A percentile compares a stretch with the other conserved stretches of the same genome.
Evolutionary conservation across 1,139 yeast genomes (phyloP).

Genomic region (Yamadazyma buinensis): DNA sequence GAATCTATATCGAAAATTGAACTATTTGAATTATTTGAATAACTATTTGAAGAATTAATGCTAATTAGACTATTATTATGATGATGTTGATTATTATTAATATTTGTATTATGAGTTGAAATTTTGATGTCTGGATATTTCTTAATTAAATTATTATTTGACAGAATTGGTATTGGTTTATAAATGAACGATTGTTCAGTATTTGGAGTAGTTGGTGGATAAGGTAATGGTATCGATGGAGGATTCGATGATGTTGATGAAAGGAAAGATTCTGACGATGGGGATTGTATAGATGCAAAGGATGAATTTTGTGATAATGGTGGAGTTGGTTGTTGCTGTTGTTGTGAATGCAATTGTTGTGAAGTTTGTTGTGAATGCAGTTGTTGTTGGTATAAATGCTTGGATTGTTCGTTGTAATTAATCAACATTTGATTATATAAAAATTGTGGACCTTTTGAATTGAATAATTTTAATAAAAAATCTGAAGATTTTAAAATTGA

Average conservation of each 20-base stretch:
- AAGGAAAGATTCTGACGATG: no score
- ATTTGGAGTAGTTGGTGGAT: slow-evolving; percentile 1
- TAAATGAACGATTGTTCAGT: slow-evolving; percentile 12
- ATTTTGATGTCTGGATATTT: slow-evolving; percentile 9
- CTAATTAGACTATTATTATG: slow-evolving; percentile 29
- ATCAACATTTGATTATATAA: slow-evolving; percentile 21
- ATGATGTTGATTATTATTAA: no score
- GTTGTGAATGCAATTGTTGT: not conserved
- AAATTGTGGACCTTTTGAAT: slow-evolving; percentile 34
- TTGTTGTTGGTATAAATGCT: slow-evolving; percentile 7
- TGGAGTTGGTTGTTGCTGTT: not conserved
- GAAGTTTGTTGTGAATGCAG: no score
- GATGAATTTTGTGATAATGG: not conserved
- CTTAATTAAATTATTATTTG: slow-evolving; percentile 11
- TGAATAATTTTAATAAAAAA: slow-evolving; percentile 29
- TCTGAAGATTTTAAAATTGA: slow-evolving; percentile 33
- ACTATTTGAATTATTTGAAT: slow-evolving; percentile 17
- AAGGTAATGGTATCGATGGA: slow-evolving; percentile 6
- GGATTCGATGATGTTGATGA: slow-evolving; percentile 5
- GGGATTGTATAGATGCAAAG: no score
- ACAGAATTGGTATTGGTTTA: slow-evolving; percentile 17
- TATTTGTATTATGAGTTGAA: slow-evolving; percentile 5
- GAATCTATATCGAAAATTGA: slow-evolving; percentile 29
- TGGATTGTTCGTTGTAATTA: slow-evolving; percentile 17
- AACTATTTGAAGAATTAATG: slow-evolving; percentile 23